phyloP scores from a whole-genome alignment of 2,329 filamentous ascomycete species.

The Diaporthe ilicicola region DNA sequence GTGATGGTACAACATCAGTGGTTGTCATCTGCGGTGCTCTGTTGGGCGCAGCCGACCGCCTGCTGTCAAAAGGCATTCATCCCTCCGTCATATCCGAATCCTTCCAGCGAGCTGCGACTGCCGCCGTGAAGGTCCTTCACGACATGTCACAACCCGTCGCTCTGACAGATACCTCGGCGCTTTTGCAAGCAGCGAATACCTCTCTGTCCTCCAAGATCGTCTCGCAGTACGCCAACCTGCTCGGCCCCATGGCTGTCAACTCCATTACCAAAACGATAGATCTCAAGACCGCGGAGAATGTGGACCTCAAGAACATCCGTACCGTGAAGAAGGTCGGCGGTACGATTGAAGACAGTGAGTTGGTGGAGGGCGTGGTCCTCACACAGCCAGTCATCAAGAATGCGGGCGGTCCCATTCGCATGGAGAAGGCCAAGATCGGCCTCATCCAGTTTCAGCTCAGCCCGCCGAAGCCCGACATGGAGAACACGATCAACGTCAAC shows the following conservation, averaged over 20 bases:
- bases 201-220: constrained; percentile 98
- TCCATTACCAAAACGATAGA: constrained; percentile 96
- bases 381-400: constrained; percentile 94
- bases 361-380: constrained; percentile 93
- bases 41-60: constrained; percentile 89
- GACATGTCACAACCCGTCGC: constrained; percentile 96
- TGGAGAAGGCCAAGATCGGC: constrained; percentile 97
- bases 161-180: constrained; percentile 84
- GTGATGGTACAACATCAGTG: constrained; percentile 97
- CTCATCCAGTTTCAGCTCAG: constrained; percentile 99
- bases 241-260: constrained; percentile 98
- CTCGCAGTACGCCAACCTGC: constrained; percentile 91
- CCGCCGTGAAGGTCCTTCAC: constrained; percentile 88
- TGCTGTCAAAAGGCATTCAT: constrained; percentile 93
- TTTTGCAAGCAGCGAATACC: constrained; percentile 96
- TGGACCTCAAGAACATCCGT: constrained; percentile 94
- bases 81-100: constrained; percentile 97
- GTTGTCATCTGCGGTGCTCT: constrained; percentile 97
- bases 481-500: constrained; percentile 99
- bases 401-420: constrained; percentile 86
- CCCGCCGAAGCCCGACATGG: constrained; percentile 99
- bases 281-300: constrained; percentile 93
- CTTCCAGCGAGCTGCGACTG: constrained; percentile 92
- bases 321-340: constrained; percentile 98
- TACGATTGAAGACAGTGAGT: constrained; percentile 97